A percentile compares a stretch with the other conserved stretches of the same genome.
These are phyloP conservation scores for Phytophthora syringae DNA, from an alignment of 352 stramenopile species.

Conservation along the genomic window DNA sequence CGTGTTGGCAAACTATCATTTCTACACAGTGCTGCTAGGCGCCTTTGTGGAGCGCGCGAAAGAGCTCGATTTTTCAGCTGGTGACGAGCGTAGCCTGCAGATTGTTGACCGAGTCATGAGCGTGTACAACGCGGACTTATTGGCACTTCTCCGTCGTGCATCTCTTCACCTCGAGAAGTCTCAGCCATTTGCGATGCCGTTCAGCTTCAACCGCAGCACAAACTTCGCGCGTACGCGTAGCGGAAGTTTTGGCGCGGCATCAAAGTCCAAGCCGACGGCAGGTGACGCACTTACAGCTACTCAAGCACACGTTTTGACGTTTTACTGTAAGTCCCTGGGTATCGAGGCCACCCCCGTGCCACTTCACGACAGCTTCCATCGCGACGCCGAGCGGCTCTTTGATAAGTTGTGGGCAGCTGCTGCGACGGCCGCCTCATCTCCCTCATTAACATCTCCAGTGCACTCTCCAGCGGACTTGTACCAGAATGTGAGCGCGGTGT, in stretches of 20 bases:
- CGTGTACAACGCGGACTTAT: slow-evolving; percentile 74
- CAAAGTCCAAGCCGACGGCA: slow-evolving; percentile 32
- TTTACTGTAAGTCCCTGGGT: slow-evolving; percentile 82
- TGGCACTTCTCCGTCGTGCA: slow-evolving; percentile 63
- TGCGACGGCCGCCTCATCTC: slow-evolving; percentile 22
- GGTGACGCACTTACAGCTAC: slow-evolving; percentile 58
- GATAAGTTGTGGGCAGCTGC: slow-evolving; percentile 75
- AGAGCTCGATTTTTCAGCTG: slow-evolving; percentile 81
- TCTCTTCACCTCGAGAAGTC: slow-evolving; percentile 72
- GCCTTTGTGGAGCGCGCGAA: slow-evolving; percentile 83
- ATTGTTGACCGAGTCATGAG: slow-evolving; percentile 75
- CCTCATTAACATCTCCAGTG: slow-evolving; percentile 27
- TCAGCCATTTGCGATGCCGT: slow-evolving; percentile 69
- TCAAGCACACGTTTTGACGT: slow-evolving; percentile 78
- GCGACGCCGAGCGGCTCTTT: slow-evolving; percentile 83
- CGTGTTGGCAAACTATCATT: slow-evolving; percentile 89
- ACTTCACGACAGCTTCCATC: slow-evolving; percentile 77
- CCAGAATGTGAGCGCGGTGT: slow-evolving; percentile 43
- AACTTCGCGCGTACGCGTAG: slow-evolving; percentile 34
- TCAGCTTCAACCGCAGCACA: slow-evolving; percentile 35
- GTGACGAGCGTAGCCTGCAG: slow-evolving; percentile 65
- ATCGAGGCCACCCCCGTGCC: slow-evolving; percentile 74
- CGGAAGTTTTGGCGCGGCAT: slow-evolving; percentile 35
- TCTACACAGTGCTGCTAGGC: slow-evolving; percentile 85
- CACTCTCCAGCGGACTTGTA: slow-evolving; percentile 43